Percentiles rank a stretch among this genome's conserved stretches.
These are phyloP conservation scores for Acanthochlamys bracteata DNA, from an alignment of 106 monocot species.

Conservation along the genomic window DNA sequence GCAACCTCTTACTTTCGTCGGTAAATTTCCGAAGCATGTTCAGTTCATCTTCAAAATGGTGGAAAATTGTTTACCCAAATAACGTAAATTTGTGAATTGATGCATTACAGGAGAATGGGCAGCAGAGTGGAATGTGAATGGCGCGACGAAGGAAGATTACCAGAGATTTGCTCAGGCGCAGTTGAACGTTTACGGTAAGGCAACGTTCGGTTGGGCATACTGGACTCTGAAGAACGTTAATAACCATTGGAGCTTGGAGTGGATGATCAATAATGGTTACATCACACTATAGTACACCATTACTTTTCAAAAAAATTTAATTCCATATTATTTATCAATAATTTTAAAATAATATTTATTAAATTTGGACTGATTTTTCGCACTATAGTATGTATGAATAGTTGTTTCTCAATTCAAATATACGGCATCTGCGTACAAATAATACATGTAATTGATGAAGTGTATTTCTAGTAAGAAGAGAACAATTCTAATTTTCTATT, in stretches of 20 bases:
- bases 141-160: constrained; percentile 38
- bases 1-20: constrained; percentile 49
- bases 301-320: too few species aligned
- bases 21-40: constrained; percentile 17
- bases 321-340: too few species aligned
- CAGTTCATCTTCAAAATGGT: too few species aligned
- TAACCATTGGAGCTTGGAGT: constrained; percentile 58
- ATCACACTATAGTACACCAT: constrained; percentile 15
- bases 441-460: too few species aligned
- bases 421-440: too few species aligned
- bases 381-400: too few species aligned
- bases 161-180: constrained; percentile 47
- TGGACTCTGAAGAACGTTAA: constrained; percentile 49
- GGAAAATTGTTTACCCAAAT: too few species aligned
- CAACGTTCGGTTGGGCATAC: constrained; percentile 79
- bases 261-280: constrained; percentile 85
- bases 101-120: constrained; percentile 59
- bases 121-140: constrained; percentile 49
- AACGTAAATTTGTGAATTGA: neutral
- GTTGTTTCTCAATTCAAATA: too few species aligned
- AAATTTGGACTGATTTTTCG: too few species aligned
- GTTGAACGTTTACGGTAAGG: constrained; percentile 46
- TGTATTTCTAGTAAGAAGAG: too few species aligned
- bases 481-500: too few species aligned
- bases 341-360: too few species aligned